These are phyloP conservation scores for Suillus luteus DNA, from an alignment of 768 basidiomycete genomes.

Conservation along the genomic window DNA sequence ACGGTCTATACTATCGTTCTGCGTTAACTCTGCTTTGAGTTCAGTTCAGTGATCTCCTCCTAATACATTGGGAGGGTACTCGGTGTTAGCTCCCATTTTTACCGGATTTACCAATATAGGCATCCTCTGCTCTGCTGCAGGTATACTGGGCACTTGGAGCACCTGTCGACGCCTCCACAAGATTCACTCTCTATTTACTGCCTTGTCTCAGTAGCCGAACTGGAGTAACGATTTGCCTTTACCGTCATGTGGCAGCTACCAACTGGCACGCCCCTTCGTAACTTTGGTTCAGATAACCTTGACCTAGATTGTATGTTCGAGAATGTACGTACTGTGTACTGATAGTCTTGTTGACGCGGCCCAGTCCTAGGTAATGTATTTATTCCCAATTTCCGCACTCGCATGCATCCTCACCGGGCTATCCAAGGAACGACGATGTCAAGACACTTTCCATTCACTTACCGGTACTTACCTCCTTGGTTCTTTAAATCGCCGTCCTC, in stretches of 20 bases:
- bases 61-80: not conserved
- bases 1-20: not conserved
- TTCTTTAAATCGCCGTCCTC: constrained; percentile 5
- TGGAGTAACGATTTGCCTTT: not conserved
- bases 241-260: constrained; percentile 1
- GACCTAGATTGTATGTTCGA: not conserved
- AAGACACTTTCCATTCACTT: constrained; percentile 1
- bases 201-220: constrained; percentile 3
- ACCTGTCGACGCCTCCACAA: constrained; percentile 5
- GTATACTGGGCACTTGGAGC: not conserved
- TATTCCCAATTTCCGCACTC: constrained; percentile 7
- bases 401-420: not conserved
- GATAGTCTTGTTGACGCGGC: not conserved
- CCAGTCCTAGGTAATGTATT: not conserved
- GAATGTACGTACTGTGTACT: not conserved
- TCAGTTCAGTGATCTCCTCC: not conserved
- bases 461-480: constrained; percentile 7
- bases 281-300: constrained; percentile 1
- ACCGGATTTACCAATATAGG: constrained; percentile 27
- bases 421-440: not conserved
- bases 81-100: not conserved
- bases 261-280: not conserved
- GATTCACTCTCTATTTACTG: constrained; percentile 10
- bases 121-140: constrained; percentile 21
- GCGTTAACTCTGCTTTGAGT: not conserved